Evolutionary conservation across 1,284 basidiomycete species (phyloP), one percentile per base, ranked within the genome.

Genomic region (Athelia psychrophila): DNA sequence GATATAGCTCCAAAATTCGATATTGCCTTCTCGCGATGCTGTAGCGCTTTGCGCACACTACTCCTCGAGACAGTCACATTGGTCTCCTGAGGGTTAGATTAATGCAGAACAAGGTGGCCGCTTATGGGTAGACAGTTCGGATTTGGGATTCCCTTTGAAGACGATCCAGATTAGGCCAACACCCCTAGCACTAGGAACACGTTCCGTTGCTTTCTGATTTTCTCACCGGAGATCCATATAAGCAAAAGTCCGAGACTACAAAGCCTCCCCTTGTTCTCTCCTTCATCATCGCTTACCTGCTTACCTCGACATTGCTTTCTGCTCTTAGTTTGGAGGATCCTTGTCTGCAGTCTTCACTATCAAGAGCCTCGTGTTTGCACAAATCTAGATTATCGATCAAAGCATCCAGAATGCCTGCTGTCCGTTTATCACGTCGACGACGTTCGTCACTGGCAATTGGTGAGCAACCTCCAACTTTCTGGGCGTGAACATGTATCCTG

Each of bases 381-480:
- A 6, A 5, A 42, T n/a, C 16, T 42, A 18, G 38, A 42, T 42
- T n/a, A 42, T 42, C 38, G 20, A 42, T n/a, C 20, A 18, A 8
- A 42, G 38, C 12, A 42, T 42, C 9, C 20, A 18, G n/a, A 46
- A 76, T 74, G 73, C 73, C 72, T 45, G 68, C 66, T 19, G 54
- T 65, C 47, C 71, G 71, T 46, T 58, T 67, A 44, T 62, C 67
- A 23, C 67, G 67, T 49, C 68, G 75, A 47, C 65, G 75, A 52
- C 71, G 73, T 35, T 78, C 76, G 12, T 76, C 75, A 3, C 58
- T 76, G 35, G 70, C 71, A 4, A 56, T 71, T 19, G 64, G 75
- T 77, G 53, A 56, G 74, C 68, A n/a, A 13, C 47, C 23, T 54
- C 44, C 50, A 27, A 42, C 15, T 35, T 24, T 23, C n/a, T 48